Evolutionary conservation across 192 early-diverging fungal genomes (phyloP), one percentile per base, ranked within the genome.

Genomic region (Kickxella alabastrina): DNA sequence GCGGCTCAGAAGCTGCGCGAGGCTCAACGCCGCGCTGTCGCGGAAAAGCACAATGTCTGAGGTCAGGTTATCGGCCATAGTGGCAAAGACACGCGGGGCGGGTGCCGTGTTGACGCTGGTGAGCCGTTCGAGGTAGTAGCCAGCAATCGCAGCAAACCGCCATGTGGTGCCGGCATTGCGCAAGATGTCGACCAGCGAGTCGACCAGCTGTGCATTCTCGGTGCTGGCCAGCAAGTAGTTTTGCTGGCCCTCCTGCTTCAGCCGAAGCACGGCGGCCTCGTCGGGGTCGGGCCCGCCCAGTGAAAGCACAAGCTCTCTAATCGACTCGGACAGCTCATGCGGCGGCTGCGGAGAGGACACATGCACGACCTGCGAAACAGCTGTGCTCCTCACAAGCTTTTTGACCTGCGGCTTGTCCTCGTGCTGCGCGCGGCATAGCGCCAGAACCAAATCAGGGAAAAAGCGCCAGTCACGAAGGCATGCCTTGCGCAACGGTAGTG

Each of bases 141-240:
- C 79, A 6, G 86, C 79, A 81, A 94, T 89, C 3, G 83, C 79
- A 1, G 82, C 79, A 72, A 90, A 91, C 10, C 90, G 82, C 91
- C 92, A 91, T 25, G 92, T 92, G 0, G 90, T 63, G 8, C 75
- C 75, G 2, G 79, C 67, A 35, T 82, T 75, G 32, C 81, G 71
- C 19, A 86, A 54, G 28, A 89, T 58, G 13, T 71, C 78, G 13
- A 87, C 70, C 50, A 94, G 75, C 10, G 75, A 62, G 42, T 46
- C 40, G 19, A 68, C 26, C 2, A 75, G 56, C 40, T 36, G 40
- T 10, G 53, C 6, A 15, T 68, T 45, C 41, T 68, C 72, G 23
- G 50, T 18, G 37, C 27, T 47, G 10, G 72, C 56, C 38, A 52
- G 48, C 10, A 38, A 22, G 22, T 54, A 57, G 10, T 43, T 21